phyloP scores from a whole-genome alignment of 202 grass and related monocot species.

The Panicum hallii region DNA sequence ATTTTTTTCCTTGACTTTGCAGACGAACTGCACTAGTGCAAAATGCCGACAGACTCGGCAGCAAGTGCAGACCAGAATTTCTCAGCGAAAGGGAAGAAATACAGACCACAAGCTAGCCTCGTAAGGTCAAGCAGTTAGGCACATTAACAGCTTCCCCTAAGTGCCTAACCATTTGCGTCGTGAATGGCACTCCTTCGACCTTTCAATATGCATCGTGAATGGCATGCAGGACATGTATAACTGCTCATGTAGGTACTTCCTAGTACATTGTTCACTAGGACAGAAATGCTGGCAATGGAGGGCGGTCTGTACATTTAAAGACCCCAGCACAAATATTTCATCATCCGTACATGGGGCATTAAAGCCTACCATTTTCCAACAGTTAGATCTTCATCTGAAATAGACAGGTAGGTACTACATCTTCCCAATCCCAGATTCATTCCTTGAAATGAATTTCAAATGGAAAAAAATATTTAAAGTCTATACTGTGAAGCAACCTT shows the following conservation, averaged over 20 bases:
- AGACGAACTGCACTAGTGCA: not conserved
- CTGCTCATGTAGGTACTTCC: not conserved
- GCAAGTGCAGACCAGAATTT: not conserved
- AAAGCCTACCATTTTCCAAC: not conserved
- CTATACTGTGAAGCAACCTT: not conserved
- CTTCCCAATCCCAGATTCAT: not conserved
- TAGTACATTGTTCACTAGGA: constrained; percentile 5
- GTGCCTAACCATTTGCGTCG: not conserved
- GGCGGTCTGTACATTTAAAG: not conserved
- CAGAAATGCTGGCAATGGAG: not conserved
- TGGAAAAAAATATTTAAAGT: not conserved
- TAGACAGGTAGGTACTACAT: not conserved
- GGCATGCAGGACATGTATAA: constrained; percentile 1
- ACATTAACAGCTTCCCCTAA: not conserved
- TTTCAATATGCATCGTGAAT: not conserved
- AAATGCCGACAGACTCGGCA: not conserved
- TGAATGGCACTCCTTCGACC: not conserved
- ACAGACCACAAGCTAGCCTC: not conserved
- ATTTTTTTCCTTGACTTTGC: not conserved
- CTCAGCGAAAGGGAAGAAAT: not conserved
- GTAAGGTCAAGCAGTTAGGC: not conserved
- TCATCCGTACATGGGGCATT: not conserved
- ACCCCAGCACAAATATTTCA: not conserved
- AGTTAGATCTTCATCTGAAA: not conserved
- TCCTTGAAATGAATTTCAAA: not conserved